phyloP scores from a whole-genome alignment of 2,329 filamentous ascomycete genomes.

The Dothideomycetes sp. region DNA sequence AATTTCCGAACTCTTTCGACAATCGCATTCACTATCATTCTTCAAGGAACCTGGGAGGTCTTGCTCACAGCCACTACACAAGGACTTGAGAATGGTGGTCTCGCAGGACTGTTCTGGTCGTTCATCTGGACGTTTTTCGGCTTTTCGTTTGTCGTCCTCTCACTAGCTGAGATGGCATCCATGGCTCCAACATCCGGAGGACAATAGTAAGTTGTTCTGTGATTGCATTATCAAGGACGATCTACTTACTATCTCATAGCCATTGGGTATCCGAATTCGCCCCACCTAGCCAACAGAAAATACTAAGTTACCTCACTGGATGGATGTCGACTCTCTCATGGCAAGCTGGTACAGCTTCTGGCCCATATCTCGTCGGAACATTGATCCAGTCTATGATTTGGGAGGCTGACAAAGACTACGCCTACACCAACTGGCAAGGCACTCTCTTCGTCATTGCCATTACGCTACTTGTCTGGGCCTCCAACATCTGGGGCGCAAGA shows the following conservation, averaged over 20 bases:
- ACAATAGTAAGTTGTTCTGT: conserved; percentile 1
- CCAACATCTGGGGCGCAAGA: conserved; percentile 27
- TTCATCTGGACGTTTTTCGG: conserved; percentile 16
- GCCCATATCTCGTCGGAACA: conserved; percentile 23
- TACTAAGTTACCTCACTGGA: conserved; percentile 16
- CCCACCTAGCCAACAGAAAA: conserved; percentile 11
- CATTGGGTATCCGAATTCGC: conserved; percentile 12
- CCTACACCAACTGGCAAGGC: conserved; percentile 32
- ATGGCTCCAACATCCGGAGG: conserved; percentile 16
- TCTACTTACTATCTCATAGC: conserved; percentile 10
- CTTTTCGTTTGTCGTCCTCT: conserved; percentile 17
- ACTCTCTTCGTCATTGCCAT: conserved; percentile 38
- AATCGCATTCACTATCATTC: conserved; percentile 8
- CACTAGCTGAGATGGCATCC: conserved; percentile 23
- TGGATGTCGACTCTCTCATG: conserved; percentile 27
- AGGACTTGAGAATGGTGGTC: conserved; percentile 18
- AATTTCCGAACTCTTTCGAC: conserved; percentile 8
- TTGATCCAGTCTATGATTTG: conserved; percentile 27
- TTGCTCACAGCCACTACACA: conserved; percentile 5
- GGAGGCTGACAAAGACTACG: conserved; percentile 18
- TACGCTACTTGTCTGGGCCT: conserved; percentile 33
- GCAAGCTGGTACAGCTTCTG: conserved; percentile 23
- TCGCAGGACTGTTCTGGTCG: conserved; percentile 22
- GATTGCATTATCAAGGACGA: neutral
- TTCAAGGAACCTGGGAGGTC: conserved; percentile 8